Conservation (phyloP, 2,329 filamentous ascomycete genomes). For the Cercospora beticola region DNA sequence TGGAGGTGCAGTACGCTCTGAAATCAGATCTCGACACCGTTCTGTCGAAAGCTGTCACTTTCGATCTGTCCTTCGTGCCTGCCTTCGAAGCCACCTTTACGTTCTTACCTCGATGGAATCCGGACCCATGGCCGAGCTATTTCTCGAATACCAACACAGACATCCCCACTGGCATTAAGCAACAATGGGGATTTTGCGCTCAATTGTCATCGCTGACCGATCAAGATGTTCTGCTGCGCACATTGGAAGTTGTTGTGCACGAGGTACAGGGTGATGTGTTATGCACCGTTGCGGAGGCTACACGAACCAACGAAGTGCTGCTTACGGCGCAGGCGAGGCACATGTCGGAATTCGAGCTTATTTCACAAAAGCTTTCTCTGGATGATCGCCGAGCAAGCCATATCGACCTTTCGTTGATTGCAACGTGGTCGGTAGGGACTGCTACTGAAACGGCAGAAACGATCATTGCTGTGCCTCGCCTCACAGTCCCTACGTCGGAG, state of each 20-base stretch:
- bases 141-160: conserved; percentile 56
- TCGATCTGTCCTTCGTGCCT: conserved; percentile 70
- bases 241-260: conserved; percentile 63
- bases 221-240: conserved; percentile 61
- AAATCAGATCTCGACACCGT: conserved; percentile 76
- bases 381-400: conserved; percentile 77
- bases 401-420: conserved; percentile 71
- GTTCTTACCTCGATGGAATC: conserved; percentile 74
- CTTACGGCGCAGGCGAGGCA: conserved; percentile 21
- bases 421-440: conserved; percentile 69
- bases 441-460: conserved; percentile 52
- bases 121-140: conserved; percentile 80
- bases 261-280: conserved; percentile 62
- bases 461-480: conserved; percentile 72
- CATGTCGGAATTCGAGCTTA: conserved; percentile 47
- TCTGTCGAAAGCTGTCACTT: conserved; percentile 69
- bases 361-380: conserved; percentile 72
- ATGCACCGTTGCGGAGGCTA: conserved; percentile 45
- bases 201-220: conserved; percentile 72
- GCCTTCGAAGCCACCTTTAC: conserved; percentile 94
- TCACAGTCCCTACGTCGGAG: conserved; percentile 77
- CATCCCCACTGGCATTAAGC: conserved; percentile 62
- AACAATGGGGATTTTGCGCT: conserved; percentile 77
- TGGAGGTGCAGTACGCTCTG: conserved; percentile 76
- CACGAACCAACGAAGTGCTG: conserved; percentile 10